Percentiles rank a stretch among this genome's conserved stretches.
These are phyloP conservation scores for Arthrobotrys sinensis DNA, from an alignment of 2,329 filamentous ascomycete genomes.

Conservation along the genomic window DNA sequence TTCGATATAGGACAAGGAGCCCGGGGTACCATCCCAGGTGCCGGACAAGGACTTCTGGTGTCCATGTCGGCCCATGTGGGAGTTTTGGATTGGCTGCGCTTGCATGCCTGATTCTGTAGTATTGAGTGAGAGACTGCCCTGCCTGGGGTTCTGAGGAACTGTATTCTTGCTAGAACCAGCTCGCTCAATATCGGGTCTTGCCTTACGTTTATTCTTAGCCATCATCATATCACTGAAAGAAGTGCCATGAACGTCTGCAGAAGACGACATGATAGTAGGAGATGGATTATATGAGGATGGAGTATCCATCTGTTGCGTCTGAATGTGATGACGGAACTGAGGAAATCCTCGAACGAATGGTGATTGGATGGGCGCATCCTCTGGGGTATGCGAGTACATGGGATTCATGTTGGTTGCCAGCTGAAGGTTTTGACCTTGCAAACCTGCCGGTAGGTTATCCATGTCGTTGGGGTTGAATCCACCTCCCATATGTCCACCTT, in stretches of 20 bases:
- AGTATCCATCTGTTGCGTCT: conserved; percentile 67
- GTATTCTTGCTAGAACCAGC: conserved; percentile 65
- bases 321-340: conserved; percentile 53
- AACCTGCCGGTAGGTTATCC: conserved; percentile 38
- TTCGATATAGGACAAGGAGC: conserved; percentile 87
- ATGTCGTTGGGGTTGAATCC: conserved; percentile 52
- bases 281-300: conserved; percentile 67
- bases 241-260: conserved; percentile 54
- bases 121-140: conserved; percentile 80
- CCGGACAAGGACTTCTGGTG: conserved; percentile 89
- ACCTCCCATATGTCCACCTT: conserved; percentile 51
- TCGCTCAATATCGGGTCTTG: conserved; percentile 60
- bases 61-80: conserved; percentile 73
- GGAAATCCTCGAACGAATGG: conserved; percentile 76
- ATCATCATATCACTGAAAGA: conserved; percentile 60
- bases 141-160: conserved; percentile 80
- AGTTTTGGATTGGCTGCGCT: conserved; percentile 82
- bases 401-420: conserved; percentile 63
- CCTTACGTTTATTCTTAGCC: conserved; percentile 63
- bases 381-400: conserved; percentile 90
- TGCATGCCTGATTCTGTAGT: conserved; percentile 81
- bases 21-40: conserved; percentile 85
- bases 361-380: conserved; percentile 91
- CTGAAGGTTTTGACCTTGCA: conserved; percentile 45
- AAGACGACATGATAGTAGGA: conserved; percentile 67